Conservation (phyloP, 257 asterid species). For the Eucommia ulmoides region DNA sequence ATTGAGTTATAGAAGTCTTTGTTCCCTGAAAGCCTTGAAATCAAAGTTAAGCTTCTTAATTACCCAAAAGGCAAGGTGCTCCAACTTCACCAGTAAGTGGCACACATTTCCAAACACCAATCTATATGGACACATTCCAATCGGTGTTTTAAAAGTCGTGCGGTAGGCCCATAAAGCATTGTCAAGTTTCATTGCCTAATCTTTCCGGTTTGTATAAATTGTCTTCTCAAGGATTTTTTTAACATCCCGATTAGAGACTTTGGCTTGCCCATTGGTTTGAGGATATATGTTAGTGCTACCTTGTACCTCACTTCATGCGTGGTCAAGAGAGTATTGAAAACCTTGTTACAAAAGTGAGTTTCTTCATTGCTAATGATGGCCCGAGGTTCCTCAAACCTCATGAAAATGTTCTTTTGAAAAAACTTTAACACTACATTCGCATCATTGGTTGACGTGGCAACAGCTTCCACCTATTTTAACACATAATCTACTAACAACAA, state of each 20-base stretch:
- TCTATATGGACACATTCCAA: background rate
- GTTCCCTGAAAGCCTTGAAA: background rate
- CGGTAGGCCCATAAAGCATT: background rate
- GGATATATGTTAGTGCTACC: background rate
- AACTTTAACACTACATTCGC: background rate
- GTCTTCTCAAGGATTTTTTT: background rate
- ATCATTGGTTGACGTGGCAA: background rate
- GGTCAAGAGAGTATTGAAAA: background rate
- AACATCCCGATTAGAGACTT: background rate
- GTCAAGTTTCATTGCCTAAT: background rate
- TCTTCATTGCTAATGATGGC: background rate
- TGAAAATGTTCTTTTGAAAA: background rate
- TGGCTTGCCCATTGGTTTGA: background rate
- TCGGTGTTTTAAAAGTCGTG: background rate
- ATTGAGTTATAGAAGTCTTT: background rate
- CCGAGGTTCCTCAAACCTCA: background rate
- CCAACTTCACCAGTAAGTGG: background rate
- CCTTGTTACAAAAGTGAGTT: background rate
- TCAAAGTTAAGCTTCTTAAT: background rate
- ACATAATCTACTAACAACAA: background rate
- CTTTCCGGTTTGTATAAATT: background rate
- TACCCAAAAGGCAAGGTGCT: background rate
- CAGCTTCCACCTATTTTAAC: background rate
- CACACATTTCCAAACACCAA: background rate
- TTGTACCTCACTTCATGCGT: background rate